Evolutionary conservation across 2,329 filamentous ascomycete genomes (phyloP).

Genomic region (Aphanocladium album): DNA sequence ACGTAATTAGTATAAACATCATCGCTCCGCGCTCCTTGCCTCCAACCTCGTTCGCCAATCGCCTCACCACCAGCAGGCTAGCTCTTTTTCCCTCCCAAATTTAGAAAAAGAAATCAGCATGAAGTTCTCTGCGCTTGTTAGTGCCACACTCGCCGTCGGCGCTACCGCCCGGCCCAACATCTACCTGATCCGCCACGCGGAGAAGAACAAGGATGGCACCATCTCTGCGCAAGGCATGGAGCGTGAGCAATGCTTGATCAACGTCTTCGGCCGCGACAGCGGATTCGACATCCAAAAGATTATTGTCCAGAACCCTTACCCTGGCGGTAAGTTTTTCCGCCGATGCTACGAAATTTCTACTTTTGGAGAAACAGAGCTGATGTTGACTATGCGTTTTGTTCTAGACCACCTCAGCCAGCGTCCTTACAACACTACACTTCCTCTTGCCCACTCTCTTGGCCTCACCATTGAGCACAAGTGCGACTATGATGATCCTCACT

Average conservation of each 20-base stretch:
- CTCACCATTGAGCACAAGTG: slow-evolving; percentile 13
- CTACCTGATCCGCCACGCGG: slow-evolving; percentile 55
- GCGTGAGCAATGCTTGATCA: slow-evolving; percentile 48
- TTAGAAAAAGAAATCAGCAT: background rate
- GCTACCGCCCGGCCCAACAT: slow-evolving; percentile 36
- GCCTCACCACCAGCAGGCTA: background rate
- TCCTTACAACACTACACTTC: slow-evolving; percentile 12
- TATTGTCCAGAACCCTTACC: slow-evolving; percentile 46
- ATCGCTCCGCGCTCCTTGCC: background rate
- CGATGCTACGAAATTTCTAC: background rate
- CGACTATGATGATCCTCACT: slow-evolving; percentile 26
- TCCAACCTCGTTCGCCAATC: background rate
- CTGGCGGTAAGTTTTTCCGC: slow-evolving; percentile 23
- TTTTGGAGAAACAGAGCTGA: background rate
- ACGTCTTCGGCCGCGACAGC: slow-evolving; percentile 45
- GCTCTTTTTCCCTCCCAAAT: background rate
- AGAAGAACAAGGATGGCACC: slow-evolving; percentile 47
- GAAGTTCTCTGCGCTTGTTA: background rate
- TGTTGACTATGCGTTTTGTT: background rate
- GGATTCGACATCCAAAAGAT: slow-evolving; percentile 50
- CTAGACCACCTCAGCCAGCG: slow-evolving; percentile 8
- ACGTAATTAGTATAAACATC: background rate
- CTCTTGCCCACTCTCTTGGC: slow-evolving; percentile 8
- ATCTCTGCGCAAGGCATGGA: slow-evolving; percentile 42
- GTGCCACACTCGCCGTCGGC: background rate